Evolutionary conservation across 1,139 yeast species (phyloP).

Genomic region (Geotrichum cucujoidarum): DNA sequence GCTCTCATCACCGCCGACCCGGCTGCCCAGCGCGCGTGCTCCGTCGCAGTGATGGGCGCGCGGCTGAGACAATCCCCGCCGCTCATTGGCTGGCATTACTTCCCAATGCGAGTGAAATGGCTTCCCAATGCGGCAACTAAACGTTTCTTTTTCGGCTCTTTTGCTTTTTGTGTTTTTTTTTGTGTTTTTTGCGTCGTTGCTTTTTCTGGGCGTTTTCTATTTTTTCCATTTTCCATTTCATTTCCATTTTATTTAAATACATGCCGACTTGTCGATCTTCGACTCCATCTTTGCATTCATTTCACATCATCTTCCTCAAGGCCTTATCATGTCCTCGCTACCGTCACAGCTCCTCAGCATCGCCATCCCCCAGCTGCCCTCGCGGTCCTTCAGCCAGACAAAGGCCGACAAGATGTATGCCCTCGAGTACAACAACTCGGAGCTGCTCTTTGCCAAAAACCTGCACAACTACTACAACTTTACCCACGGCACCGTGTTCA

Average conservation of each 20-base stretch:
- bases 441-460: neutral
- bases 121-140: too few species aligned
- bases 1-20: too few species aligned
- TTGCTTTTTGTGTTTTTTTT: neutral
- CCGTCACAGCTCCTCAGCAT: slow-evolving; percentile 1
- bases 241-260: neutral
- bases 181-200: neutral
- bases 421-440: slow-evolving; percentile 6
- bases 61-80: too few species aligned
- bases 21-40: too few species aligned
- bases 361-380: slow-evolving; percentile 9
- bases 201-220: neutral
- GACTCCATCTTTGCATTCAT: neutral
- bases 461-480: slow-evolving; percentile 2
- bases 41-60: too few species aligned
- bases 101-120: too few species aligned
- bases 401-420: slow-evolving; percentile 1
- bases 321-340: neutral
- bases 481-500: neutral
- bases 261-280: neutral
- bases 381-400: neutral
- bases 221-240: neutral
- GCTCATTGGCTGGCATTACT: too few species aligned
- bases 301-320: neutral
- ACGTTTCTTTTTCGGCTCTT: neutral